phyloP scores from a whole-genome alignment of 495 filamentous ascomycete species.

The Tuber umbilicatum region DNA sequence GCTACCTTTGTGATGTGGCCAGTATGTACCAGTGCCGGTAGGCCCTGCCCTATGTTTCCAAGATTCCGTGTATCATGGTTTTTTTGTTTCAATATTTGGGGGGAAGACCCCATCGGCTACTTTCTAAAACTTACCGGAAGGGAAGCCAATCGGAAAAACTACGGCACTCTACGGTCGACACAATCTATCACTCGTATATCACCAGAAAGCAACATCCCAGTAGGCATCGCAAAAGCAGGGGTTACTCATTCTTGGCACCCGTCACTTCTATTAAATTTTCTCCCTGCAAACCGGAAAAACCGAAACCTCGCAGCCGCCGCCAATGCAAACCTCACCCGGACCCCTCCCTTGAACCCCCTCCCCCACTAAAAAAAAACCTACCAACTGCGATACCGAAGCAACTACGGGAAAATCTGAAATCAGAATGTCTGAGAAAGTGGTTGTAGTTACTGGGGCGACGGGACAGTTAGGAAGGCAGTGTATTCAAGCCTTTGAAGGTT shows the following conservation, averaged over 20 bases:
- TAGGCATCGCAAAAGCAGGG: background rate
- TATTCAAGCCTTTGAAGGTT: slow-evolving; percentile 62
- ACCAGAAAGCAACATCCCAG: background rate
- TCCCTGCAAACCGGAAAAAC: background rate
- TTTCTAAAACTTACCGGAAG: background rate
- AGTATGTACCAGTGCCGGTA: no score
- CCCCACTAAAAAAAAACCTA: background rate
- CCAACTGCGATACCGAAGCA: background rate
- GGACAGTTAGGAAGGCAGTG: slow-evolving; percentile 72
- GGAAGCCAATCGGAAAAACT: background rate
- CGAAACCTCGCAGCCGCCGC: background rate
- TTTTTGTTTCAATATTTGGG: background rate
- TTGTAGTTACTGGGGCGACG: slow-evolving; percentile 76
- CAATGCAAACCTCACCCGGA: background rate
- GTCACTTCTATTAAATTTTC: background rate
- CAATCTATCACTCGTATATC: background rate
- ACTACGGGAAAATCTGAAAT: background rate
- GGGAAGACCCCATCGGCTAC: background rate
- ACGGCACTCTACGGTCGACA: background rate
- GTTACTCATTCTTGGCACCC: background rate
- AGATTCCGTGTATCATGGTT: background rate
- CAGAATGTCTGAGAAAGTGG: slow-evolving; percentile 53
- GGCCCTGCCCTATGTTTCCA: no score
- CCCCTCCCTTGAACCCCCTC: background rate
- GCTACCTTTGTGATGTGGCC: no score